A percentile compares a stretch with the other conserved stretches of the same genome.
phyloP scores from a whole-genome alignment of 1,139 yeast species.

The Blastobotrys illinoisensis region DNA sequence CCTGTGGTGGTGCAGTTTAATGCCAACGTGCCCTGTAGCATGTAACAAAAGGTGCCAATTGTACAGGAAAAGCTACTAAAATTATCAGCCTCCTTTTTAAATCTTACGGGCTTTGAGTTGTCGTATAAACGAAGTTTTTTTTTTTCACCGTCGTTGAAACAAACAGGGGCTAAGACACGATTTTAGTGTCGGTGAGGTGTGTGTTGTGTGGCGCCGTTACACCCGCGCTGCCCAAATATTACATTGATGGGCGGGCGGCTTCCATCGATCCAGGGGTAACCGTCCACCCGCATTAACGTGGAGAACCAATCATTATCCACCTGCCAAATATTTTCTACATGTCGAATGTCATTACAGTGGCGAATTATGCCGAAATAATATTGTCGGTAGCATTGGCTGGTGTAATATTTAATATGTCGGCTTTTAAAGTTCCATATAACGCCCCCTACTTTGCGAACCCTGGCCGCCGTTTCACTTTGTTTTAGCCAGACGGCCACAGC shows the following conservation, averaged over 20 bases:
- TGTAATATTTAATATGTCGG: constrained; percentile 1
- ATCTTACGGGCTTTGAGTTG: too few species aligned
- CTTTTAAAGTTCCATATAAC: not conserved
- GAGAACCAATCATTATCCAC: not conserved
- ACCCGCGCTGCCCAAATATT: not conserved
- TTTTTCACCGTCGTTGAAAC: not conserved
- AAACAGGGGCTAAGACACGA: not conserved
- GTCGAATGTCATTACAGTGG: too few species aligned
- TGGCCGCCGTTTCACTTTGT: not conserved
- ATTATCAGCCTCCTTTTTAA: not conserved
- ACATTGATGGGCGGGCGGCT: constrained; percentile 2
- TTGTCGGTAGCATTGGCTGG: too few species aligned
- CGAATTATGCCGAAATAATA: too few species aligned
- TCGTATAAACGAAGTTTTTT: too few species aligned
- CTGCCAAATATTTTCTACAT: too few species aligned
- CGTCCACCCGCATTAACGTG: not conserved
- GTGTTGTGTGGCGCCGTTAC: not conserved
- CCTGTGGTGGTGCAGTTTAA: not conserved
- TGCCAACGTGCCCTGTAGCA: too few species aligned
- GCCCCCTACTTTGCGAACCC: not conserved
- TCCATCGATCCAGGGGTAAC: not conserved
- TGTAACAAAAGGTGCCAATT: too few species aligned
- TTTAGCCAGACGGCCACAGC: not conserved
- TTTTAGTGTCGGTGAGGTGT: too few species aligned
- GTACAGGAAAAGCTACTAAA: too few species aligned